Evolutionary conservation across 139 green algal species (phyloP), one percentile per base, ranked within the genome.

Genomic region (Chlamydomonas sp.): DNA sequence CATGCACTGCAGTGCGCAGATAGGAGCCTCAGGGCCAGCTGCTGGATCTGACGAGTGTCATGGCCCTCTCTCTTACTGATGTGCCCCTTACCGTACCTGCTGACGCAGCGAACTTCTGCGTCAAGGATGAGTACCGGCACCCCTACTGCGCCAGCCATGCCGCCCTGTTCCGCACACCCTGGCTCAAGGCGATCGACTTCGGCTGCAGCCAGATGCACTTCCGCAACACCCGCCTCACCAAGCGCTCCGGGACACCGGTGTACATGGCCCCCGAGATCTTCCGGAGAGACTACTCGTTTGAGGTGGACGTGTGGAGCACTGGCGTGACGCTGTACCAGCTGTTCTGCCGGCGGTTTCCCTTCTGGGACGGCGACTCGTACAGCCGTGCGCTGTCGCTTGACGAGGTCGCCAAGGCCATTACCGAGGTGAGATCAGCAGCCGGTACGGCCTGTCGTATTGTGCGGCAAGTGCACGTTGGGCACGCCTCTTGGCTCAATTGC

Each of bases 201-300:
- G 93, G 93, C 0, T 95, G 93, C 82, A 90, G 76, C 20, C 93
- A 95, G 83, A 83, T 91, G 68, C 83, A 88, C 66, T 83, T 72
- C 74, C 57, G 64, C 15, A 72, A 83, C 84, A 90, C 85, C 63
- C 49, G n/a, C 31, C 88, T 96, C n/a, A 89, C 68, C 61, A 94
- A 95, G 87, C 92, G 94, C 66, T 94, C 94, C 0, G 96, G 96
- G 57, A 98, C 95, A 15, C 95, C 95, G 20, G 91, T 97, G 59
- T 98, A 96, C 92, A 97, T 98, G 92, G 92, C 96, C 1, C 96
- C 96, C 1, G 96, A 98, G 88, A 92, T 98, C n/a, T 96, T 97
- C 79, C 82, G 93, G 85, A 89, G 93, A 0, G 91, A 94, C 80
- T 98, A 97, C 86, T 91, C 92, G 17, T 84, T 88, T 17, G 90